Evolutionary conservation across 495 filamentous ascomycete genomes (phyloP), one percentile per base, ranked within the genome.

Genomic region (Talaromyces trachyspermus): DNA sequence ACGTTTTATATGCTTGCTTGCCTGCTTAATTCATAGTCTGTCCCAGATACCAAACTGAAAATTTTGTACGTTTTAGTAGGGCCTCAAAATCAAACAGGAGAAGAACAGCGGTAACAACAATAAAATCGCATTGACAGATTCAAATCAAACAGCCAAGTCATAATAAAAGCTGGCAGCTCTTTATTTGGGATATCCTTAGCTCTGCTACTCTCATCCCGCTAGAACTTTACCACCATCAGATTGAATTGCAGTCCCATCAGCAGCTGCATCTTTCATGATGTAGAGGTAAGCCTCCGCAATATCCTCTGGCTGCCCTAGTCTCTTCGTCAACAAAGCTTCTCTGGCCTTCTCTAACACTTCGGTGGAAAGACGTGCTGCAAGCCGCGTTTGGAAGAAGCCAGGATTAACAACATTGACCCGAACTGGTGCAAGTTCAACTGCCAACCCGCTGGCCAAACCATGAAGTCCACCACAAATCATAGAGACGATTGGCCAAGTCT

Each of bases 281-380:
- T 76, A 84, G 29, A 83, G 30, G 64, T 84, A 86, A 24, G 75
- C 70, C 69, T 86, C 79, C 0, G 76, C 83, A 3, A 79, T 68
- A 59, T 84, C 80, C 56, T 76, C 74, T 4, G 74, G 65, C 51
- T 49, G 49, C 0, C 68, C 83, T 20, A 77, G 48, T 49, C 58
- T 54, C 6, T 70, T 70, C 5, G 71, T 76, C 20, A 74, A 58
- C 35, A 52, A 55, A 43, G 49, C 52, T 30, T 50, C 45, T 39
- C 40, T 56, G 2, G 62, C 48, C 30, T 33, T 35, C 41, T 61
- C 58, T n/a, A 67, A 49, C 23, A 54, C 46, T n/a, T 46, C 57
- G 22, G 55, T 26, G 23, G 9, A 12, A 38, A 5, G 6, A 26
- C 48, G 42, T 66, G 60, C 45, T 65, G 56, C 51, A 30, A 81